Conservation (phyloP, 2,329 filamentous ascomycete genomes). For the Paraphoma sp. region DNA sequence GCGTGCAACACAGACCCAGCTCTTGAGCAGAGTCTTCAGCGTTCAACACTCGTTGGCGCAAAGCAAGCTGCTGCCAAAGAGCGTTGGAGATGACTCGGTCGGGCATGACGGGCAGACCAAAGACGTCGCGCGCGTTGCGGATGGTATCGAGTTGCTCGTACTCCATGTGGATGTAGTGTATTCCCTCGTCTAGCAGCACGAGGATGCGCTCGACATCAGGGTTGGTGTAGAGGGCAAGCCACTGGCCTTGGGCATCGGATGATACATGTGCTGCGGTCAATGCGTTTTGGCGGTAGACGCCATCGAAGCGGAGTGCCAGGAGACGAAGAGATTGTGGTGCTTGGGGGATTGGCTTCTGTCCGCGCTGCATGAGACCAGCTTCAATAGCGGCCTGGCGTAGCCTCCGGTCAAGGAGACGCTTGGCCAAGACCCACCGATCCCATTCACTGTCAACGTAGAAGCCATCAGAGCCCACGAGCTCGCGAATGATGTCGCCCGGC, state of each 20-base stretch:
- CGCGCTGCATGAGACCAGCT: conserved; percentile 54
- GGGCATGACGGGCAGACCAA: conserved; percentile 62
- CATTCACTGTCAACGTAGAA: conserved; percentile 66
- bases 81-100: conserved; percentile 63
- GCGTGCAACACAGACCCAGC: conserved; percentile 57
- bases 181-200: conserved; percentile 64
- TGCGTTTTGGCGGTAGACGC: conserved; percentile 57
- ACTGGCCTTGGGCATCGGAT: conserved; percentile 55
- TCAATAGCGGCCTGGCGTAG: conserved; percentile 56
- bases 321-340: conserved; percentile 57
- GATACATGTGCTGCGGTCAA: conserved; percentile 43
- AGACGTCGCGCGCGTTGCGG: conserved; percentile 56
- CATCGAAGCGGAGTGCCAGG: conserved; percentile 61
- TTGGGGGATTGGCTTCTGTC: conserved; percentile 52
- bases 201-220: conserved; percentile 62
- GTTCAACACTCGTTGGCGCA: conserved; percentile 62
- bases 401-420: conserved; percentile 60
- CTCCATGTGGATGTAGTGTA: conserved; percentile 66
- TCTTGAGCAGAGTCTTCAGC: conserved; percentile 59
- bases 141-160: conserved; percentile 66
- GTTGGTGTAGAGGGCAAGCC: conserved; percentile 60
- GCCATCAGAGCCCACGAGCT: conserved; percentile 65
- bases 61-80: conserved; percentile 64
- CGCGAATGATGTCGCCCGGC: conserved; percentile 63
- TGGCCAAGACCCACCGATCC: conserved; percentile 63